These are phyloP conservation scores for Schizophyllum amplum DNA, from an alignment of 1,284 basidiomycete species.

Conservation along the genomic window DNA sequence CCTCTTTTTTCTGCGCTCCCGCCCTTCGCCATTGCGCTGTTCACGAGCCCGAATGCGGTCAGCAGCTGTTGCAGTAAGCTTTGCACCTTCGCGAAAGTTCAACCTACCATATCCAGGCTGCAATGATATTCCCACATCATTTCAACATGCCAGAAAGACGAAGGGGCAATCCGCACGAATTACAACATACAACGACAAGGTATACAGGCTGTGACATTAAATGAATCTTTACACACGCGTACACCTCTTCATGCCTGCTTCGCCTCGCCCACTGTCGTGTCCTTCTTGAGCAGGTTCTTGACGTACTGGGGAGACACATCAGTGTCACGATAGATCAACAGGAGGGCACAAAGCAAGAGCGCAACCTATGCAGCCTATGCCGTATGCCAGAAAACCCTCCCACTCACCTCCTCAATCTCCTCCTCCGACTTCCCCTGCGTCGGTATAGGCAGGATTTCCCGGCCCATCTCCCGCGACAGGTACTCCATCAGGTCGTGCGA, in stretches of 20 bases:
- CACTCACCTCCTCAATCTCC: not conserved
- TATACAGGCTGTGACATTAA: not conserved
- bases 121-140: too few relatives aligned
- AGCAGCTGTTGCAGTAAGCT: too few relatives aligned
- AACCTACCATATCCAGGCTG: too few relatives aligned
- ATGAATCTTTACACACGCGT: not conserved
- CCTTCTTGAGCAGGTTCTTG: not conserved
- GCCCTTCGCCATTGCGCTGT: too few relatives aligned
- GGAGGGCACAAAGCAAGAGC: too few relatives aligned
- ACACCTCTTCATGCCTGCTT: not conserved
- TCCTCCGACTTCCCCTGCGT: not conserved
- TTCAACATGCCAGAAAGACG: too few relatives aligned
- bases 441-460: constrained; percentile 64
- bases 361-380: not conserved
- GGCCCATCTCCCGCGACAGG: constrained; percentile 73
- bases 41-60: too few relatives aligned
- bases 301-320: not conserved
- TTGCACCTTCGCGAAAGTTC: too few relatives aligned
- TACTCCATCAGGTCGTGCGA: constrained; percentile 82
- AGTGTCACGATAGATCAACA: not conserved
- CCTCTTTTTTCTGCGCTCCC: too few relatives aligned
- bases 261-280: not conserved
- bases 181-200: too few relatives aligned
- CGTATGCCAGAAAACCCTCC: not conserved
- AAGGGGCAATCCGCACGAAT: too few relatives aligned